Base-by-base conservation (phyloP, 108 stramenopile species). In the Skeletonema potamos region DNA sequence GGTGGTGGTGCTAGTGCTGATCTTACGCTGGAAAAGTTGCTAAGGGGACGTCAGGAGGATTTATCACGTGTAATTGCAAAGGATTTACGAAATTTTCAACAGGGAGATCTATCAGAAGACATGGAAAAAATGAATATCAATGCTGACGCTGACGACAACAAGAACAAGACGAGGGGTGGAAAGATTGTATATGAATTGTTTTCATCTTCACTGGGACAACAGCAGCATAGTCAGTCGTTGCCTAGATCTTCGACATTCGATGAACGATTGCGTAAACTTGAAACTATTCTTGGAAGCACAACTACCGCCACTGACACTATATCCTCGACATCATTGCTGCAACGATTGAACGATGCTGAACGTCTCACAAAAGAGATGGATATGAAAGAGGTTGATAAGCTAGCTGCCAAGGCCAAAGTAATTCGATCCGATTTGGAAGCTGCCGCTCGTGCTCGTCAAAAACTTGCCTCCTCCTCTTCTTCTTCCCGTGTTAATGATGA, bases 401-500 rank as follows among this genome's bases (percentile, higher is more conserved):
- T 73, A 2, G 73, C 80, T 0, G 84, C 85, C 64, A 75, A 82
- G 37, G 69, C 70, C 11, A 76, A 73, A 37, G 83, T 62, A 15
- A 74, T 78, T 43, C 58, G 65, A 33, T 74, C 74, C 13, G 80
- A 81, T 30, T 41, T 72, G 17, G 81, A 82, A 39, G 81, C 75
- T 17, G 72, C 76, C 26, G 81, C 81, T 26, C 70, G 72, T 28
- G 71, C 72, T 30, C 67, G 58, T 29, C 44, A 62, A 27, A 76
- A 78, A 54, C 64, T 65, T 27, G 65, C 70, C 6, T 68, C 78
- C 67, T 74, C 72, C 51, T 34, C 43, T n/a, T 41, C 54, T 18
- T 54, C 80, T 22, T 54, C 84, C 18, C 77, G 48, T 51, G 48
- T 70, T 59, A 66, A 70, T 20, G 79, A 67, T 41, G 78, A 81